Conservation (phyloP, 768 basidiomycete species). For the Pleurotus salmoneostramineus region DNA sequence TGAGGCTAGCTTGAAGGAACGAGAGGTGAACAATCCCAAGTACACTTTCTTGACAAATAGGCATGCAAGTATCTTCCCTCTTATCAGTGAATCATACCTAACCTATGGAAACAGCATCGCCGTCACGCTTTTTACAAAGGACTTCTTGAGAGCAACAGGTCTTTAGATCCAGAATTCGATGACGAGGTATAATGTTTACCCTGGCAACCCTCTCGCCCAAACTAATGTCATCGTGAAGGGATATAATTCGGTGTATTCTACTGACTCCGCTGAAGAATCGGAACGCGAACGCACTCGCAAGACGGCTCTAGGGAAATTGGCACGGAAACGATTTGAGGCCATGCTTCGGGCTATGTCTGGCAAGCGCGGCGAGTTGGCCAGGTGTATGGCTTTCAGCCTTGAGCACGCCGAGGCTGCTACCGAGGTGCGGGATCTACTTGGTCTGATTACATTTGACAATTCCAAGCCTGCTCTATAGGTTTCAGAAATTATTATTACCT, state of each 20-base stretch:
- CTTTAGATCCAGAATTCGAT: slow-evolving; percentile 67
- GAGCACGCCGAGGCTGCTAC: slow-evolving; percentile 95
- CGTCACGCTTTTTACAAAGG: slow-evolving; percentile 69
- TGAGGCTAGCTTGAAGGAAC: slow-evolving; percentile 67
- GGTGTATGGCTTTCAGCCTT: slow-evolving; percentile 96
- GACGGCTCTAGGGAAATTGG: slow-evolving; percentile 72
- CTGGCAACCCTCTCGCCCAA: neutral
- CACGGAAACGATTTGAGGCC: slow-evolving; percentile 81
- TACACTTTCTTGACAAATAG: slow-evolving; percentile 70
- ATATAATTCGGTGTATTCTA: slow-evolving; percentile 84
- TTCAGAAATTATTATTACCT: slow-evolving; percentile 85
- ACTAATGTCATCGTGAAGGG: slow-evolving; percentile 42
- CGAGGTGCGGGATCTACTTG: slow-evolving; percentile 52
- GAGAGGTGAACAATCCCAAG: slow-evolving; percentile 78
- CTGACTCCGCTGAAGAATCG: slow-evolving; percentile 91
- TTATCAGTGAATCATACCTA: neutral
- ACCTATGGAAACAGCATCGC: slow-evolving; percentile 47
- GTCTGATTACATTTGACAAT: neutral
- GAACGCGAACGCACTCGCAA: slow-evolving; percentile 82
- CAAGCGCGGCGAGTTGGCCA: slow-evolving; percentile 84
- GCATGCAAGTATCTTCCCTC: slow-evolving; percentile 36
- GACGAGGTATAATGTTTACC: slow-evolving; percentile 52
- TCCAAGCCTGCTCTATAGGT: slow-evolving; percentile 45
- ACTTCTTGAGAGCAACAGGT: slow-evolving; percentile 53
- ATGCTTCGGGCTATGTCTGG: slow-evolving; percentile 88